Percentiles rank a stretch among this genome's conserved stretches.
Conservation (phyloP, 768 basidiomycete genomes). For the Suillus fuscotomentosus region DNA sequence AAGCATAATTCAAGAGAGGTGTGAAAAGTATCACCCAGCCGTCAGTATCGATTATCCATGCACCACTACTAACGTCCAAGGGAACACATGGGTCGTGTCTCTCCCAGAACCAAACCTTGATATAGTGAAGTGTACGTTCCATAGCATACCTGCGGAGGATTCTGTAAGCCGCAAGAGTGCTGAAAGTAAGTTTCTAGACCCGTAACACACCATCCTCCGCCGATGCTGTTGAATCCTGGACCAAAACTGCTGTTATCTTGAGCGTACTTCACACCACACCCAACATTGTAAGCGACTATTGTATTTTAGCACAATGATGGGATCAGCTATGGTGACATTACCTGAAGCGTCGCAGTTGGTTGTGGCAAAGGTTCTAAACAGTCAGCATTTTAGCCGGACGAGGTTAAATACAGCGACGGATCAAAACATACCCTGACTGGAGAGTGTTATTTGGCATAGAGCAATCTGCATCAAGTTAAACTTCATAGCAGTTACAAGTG, state of each 20-base stretch:
- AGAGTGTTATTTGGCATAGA: conserved; percentile 8
- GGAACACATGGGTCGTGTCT: conserved; percentile 27
- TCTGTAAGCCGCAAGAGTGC: conserved; percentile 1
- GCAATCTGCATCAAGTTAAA: conserved; percentile 16
- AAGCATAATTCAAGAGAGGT: neutral
- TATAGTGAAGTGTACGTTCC: conserved; percentile 30
- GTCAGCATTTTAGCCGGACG: neutral
- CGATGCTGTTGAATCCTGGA: conserved; percentile 26
- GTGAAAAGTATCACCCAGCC: conserved; percentile 29
- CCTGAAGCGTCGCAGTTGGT: conserved; percentile 13
- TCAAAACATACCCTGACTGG: neutral
- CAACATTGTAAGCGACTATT: conserved; percentile 12
- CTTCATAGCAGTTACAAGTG: neutral
- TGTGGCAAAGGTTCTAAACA: neutral
- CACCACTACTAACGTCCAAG: conserved; percentile 19
- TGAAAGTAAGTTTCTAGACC: neutral
- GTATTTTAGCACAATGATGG: neutral
- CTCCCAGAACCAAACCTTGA: conserved; percentile 47
- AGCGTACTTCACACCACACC: conserved; percentile 20
- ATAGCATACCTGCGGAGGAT: conserved; percentile 38
- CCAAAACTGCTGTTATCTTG: conserved; percentile 18
- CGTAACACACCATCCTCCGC: conserved; percentile 37
- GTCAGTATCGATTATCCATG: conserved; percentile 19
- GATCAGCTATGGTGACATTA: neutral
- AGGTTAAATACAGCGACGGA: neutral